Base-by-base conservation (phyloP, 345 rosid genomes). In the Citrus maxima region DNA sequence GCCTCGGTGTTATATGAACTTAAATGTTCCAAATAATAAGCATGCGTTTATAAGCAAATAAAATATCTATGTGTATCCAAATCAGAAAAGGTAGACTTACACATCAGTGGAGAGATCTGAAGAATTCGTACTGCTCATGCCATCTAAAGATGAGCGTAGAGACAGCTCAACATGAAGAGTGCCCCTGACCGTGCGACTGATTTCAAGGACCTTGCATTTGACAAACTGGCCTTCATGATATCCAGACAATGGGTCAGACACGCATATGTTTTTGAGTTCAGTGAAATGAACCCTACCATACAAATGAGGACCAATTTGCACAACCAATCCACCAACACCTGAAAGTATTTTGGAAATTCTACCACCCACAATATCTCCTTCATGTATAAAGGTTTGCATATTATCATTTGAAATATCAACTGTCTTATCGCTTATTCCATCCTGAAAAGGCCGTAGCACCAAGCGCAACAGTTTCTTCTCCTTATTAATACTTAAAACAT, bases 221-320 rank as follows among this genome's bases (percentile, higher is more conserved):
- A 96, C 93, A 80, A 94, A 96, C 60, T 96, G 92, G 75, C 97
- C 97, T 85, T 90, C 98, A 25, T 32, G 73, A 78, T 85, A 89
- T 61, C 86, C 92, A 84, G 89, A 84, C 80, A 96, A 82, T 71
- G 99, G 99, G 67, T 90, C 87, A 30, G 90, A 66, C 73, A 83
- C 91, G 93, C 92, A 96, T 38, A 84, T 78, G 66, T 93, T 98
- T 64, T 83, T 88, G 46, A 93, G 90, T 84, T 96, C 98, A 38
- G 97, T 88, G 81, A 91, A 91, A 83, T 94, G 95, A 88, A 90
- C 99, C 82, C 89, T 91, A 70, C 99, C 99, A 84, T 86, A 87
- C 32, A 81, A 68, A 78, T 87, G 82, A 65, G 99, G 95, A 82
- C 97, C 95, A 78, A 96, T 81, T 88, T 92, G 98, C 85, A 94